Evolutionary conservation across 2,329 filamentous ascomycete genomes (phyloP).

Genomic region (Pseudogymnoascus sp.): DNA sequence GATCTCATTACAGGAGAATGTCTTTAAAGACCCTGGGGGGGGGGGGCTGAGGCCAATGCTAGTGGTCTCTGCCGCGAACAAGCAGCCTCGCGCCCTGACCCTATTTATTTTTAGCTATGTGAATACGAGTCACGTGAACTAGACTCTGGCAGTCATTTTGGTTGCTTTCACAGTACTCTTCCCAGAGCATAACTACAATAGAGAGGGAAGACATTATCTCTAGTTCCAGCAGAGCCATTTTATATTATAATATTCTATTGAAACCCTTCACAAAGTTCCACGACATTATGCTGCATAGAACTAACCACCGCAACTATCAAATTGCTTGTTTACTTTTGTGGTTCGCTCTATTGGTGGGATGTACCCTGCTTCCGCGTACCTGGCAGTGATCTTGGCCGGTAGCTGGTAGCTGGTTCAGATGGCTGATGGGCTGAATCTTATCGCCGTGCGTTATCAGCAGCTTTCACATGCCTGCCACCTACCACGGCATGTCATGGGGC

Average conservation of each 20-base stretch:
- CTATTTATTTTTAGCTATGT: conserved; percentile 2
- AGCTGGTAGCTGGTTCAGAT: too few species aligned
- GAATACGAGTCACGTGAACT: conserved; percentile 4
- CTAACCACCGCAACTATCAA: neutral
- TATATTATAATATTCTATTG: neutral
- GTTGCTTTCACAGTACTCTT: neutral
- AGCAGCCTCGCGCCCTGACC: neutral
- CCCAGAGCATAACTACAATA: neutral
- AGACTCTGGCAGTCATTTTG: neutral
- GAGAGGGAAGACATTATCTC: neutral
- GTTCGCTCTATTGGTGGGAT: conserved; percentile 1
- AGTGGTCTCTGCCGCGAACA: conserved; percentile 4
- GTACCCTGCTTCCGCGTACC: neutral
- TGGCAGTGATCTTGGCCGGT: neutral
- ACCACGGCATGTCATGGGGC: neutral
- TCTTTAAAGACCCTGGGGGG: neutral
- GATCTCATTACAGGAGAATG: neutral
- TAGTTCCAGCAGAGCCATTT: neutral
- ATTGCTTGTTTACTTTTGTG: neutral
- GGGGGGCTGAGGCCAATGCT: neutral
- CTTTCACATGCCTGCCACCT: neutral
- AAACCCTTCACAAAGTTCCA: neutral
- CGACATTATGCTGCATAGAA: neutral
- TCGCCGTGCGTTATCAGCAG: conserved; percentile 6
- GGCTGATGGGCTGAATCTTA: neutral